Evolutionary conservation across 257 asterid species (phyloP).

Genomic region (Solanum raphanifolium): DNA sequence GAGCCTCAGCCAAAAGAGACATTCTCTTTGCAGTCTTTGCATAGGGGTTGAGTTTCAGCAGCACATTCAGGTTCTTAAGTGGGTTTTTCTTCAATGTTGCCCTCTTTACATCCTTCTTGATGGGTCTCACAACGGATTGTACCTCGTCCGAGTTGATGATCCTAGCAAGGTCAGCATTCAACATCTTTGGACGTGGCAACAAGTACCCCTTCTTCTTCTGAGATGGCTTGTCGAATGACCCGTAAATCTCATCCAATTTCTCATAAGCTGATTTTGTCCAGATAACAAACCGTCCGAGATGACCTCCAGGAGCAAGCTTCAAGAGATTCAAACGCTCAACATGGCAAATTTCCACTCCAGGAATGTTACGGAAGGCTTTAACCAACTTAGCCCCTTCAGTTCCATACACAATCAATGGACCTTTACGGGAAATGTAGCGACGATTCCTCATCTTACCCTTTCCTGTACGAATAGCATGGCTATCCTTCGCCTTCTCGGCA

Average conservation of each 20-base stretch:
- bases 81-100: conserved; percentile 6
- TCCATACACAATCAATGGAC: conserved; percentile 72
- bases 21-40: conserved; percentile 69
- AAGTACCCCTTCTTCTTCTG: conserved; percentile 62
- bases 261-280: conserved; percentile 83
- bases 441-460: conserved; percentile 81
- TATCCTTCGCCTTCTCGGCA: conserved; percentile 72
- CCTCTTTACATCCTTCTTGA: conserved; percentile 42
- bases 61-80: conserved; percentile 6
- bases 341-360: conserved; percentile 68
- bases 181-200: conserved; percentile 69
- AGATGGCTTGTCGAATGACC: conserved; percentile 57
- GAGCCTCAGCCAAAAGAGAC: conserved; percentile 76
- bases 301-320: conserved; percentile 82
- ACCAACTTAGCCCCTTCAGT: conserved; percentile 74
- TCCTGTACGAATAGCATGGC: conserved; percentile 57
- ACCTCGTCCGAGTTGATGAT: conserved; percentile 86
- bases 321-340: conserved; percentile 52
- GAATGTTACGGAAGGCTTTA: conserved; percentile 69
- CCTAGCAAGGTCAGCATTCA: conserved; percentile 73
- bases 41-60: conserved; percentile 74
- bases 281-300: conserved; percentile 60
- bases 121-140: conserved; percentile 78
- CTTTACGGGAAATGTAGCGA: conserved; percentile 58
- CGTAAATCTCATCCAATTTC: conserved; percentile 66